Evolutionary conservation across 805 yeast genomes (phyloP), one percentile per base, ranked within the genome.

Genomic region (Wickerhamomyces ciferrii): DNA sequence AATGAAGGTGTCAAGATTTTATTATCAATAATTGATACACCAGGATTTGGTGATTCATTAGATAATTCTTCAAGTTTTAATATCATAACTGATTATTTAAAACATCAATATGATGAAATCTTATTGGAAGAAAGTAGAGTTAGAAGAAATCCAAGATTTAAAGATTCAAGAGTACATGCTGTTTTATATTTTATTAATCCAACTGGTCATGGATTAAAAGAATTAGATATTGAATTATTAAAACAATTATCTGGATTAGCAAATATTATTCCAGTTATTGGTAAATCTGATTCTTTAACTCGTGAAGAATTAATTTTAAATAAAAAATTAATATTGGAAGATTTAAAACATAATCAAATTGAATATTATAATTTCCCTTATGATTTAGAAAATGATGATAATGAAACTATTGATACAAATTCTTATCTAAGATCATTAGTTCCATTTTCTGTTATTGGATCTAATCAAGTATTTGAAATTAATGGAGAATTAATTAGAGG

Each of bases 241-340:
- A 83, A 79, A 61, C 78, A 80, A 60, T 75, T 91, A 48, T 89
- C 89, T 52, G 80, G 81, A 45, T 80, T 87, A 57, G 95, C 84
- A 48, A 90, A 90, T 62, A 78, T 90, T 61, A 81, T 90, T 48
- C 97, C 97, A 15, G 79, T 90, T 44, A 81, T 90, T 56, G 81
- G 91, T 59, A 90, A 90, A 67, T 78, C 94, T 19, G 97, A 90
- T 66, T 83, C 96, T 18, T 72, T 90, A 56, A 85, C 96, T 11
- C 83, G 78, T 53, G 85, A 80, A 47, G 97, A 90, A 70, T 68
- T 89, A 52, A 74, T 74, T 54, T 65, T 81, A 51, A 89, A 89
- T 69, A 90, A 90, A 62, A 74, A 72, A 56, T 72, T 89, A 59
- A 83, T 87, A 44, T 72, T 74, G 64, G 90, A 86, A 65, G 97